Conservation (phyloP, 2,329 filamentous ascomycete genomes). For the Parafenestella ontariensis region DNA sequence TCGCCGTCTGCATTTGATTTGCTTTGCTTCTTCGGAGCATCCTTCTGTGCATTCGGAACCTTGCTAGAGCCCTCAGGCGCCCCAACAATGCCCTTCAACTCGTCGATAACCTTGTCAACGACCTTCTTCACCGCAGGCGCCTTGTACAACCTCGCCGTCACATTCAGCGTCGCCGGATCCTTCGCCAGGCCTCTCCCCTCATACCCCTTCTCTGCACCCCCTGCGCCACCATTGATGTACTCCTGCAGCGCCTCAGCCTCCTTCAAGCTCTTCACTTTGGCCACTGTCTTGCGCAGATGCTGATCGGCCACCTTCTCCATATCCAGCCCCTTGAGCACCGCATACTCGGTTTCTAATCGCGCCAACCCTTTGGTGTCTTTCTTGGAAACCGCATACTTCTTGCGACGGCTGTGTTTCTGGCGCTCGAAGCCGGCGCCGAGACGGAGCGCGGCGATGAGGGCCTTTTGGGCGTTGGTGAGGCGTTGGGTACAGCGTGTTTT, state of each 20-base stretch:
- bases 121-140: slow-evolving; percentile 65
- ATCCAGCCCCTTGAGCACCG: slow-evolving; percentile 65
- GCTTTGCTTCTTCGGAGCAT: slow-evolving; percentile 22
- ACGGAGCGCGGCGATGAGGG: slow-evolving; percentile 71
- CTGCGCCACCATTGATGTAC: slow-evolving; percentile 16
- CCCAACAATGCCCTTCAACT: slow-evolving; percentile 50
- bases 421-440: slow-evolving; percentile 77
- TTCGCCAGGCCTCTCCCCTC: slow-evolving; percentile 14
- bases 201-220: neutral
- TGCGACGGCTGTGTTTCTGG: slow-evolving; percentile 72
- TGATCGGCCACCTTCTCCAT: slow-evolving; percentile 57
- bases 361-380: slow-evolving; percentile 57
- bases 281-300: slow-evolving; percentile 64
- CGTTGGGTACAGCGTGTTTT: slow-evolving; percentile 48
- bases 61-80: slow-evolving; percentile 5
- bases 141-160: slow-evolving; percentile 66
- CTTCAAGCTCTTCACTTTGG: slow-evolving; percentile 64
- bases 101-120: slow-evolving; percentile 55
- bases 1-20: slow-evolving; percentile 20
- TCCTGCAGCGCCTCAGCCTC: slow-evolving; percentile 58
- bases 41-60: slow-evolving; percentile 14
- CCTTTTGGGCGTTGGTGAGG: slow-evolving; percentile 62
- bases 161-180: slow-evolving; percentile 61
- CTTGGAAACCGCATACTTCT: slow-evolving; percentile 60
- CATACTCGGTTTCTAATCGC: slow-evolving; percentile 69